Percentiles rank a stretch among this genome's conserved stretches.
These are phyloP conservation scores for Nakazawaea pomicola DNA, from an alignment of 805 yeast genomes.

Conservation along the genomic window DNA sequence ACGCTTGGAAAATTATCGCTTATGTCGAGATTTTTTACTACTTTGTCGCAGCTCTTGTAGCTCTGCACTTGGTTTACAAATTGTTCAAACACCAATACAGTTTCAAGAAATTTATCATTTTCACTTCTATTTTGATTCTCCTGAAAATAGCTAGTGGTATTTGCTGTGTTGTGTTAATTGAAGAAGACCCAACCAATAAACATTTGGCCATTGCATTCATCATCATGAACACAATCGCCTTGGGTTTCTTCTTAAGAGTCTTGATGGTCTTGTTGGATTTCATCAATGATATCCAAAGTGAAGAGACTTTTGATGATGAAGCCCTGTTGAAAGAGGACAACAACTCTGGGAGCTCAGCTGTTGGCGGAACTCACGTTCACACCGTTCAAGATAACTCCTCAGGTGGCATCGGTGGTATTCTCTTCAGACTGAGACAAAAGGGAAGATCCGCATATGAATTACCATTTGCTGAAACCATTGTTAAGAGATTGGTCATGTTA, in stretches of 20 bases:
- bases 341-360: background rate
- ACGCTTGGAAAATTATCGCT: conserved; percentile 1
- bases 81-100: background rate
- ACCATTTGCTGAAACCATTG: background rate
- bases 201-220: conserved; percentile 1
- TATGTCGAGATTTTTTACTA: conserved; percentile 3
- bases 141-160: conserved; percentile 1
- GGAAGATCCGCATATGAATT: background rate
- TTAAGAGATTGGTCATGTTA: background rate
- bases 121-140: background rate
- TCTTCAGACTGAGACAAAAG: background rate
- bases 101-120: background rate
- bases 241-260: conserved; percentile 6
- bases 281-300: background rate
- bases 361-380: too few species aligned
- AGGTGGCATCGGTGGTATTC: too few species aligned
- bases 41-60: background rate
- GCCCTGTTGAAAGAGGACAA: background rate
- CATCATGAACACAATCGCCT: conserved; percentile 1
- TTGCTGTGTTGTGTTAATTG: background rate
- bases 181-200: background rate
- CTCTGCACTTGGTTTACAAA: background rate
- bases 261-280: background rate
- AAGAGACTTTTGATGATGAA: background rate
- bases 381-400: too few species aligned